phyloP scores from a whole-genome alignment of 108 stramenopile genomes.

The Craspedostauros australis region DNA sequence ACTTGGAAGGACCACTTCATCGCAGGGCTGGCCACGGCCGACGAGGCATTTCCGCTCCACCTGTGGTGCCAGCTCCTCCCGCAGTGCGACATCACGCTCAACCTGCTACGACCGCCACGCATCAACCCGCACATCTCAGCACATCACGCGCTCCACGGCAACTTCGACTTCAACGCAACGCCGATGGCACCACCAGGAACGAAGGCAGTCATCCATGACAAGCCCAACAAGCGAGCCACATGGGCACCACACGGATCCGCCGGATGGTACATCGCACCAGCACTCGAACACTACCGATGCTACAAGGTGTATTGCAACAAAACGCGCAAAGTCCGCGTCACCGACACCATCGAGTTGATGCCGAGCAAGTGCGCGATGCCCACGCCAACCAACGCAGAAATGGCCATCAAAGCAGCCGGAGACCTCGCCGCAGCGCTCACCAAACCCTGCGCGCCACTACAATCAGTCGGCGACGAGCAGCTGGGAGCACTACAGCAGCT shows the following conservation, averaged over 20 bases:
- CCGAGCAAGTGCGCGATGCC: constrained; percentile 16
- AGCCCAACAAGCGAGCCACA: too few species aligned
- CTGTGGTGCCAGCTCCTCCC: constrained; percentile 23
- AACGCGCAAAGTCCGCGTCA: constrained; percentile 11
- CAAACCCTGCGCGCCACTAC: too few species aligned
- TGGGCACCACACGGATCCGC: constrained; percentile 24
- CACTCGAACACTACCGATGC: constrained; percentile 40
- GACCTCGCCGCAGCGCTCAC: too few species aligned
- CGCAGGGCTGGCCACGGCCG: not conserved
- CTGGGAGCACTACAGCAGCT: too few species aligned
- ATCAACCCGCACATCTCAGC: constrained; percentile 33
- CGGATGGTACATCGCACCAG: constrained; percentile 45
- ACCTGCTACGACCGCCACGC: constrained; percentile 28
- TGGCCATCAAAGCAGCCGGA: too few species aligned
- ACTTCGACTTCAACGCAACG: too few species aligned
- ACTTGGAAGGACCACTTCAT: too few species aligned
- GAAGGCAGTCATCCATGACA: too few species aligned
- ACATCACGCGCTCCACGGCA: constrained; percentile 18
- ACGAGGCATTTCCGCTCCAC: constrained; percentile 1
- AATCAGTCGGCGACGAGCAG: too few species aligned
- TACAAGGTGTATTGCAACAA: constrained; percentile 15
- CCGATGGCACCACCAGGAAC: too few species aligned
- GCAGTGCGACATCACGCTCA: constrained; percentile 26
- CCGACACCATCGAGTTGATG: constrained; percentile 31
- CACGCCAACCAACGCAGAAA: not conserved